Evolutionary conservation across 495 filamentous ascomycete species (phyloP).

Genomic region (Penicillium coprophilum): DNA sequence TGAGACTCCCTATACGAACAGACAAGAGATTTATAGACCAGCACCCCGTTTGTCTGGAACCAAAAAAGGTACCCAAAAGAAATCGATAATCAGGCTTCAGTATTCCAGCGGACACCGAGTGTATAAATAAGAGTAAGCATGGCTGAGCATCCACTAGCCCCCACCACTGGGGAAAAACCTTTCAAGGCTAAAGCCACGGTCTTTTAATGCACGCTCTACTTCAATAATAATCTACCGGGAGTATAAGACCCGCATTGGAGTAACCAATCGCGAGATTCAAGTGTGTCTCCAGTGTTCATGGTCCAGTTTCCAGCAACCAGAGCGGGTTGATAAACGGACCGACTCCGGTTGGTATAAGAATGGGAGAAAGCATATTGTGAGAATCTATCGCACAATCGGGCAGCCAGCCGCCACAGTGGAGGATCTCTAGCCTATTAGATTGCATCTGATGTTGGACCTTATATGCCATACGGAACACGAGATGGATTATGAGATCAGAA

Average conservation of each 20-base stretch:
- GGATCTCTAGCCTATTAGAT: background rate
- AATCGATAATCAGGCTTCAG: background rate
- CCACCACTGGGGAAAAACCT: constrained; percentile 11
- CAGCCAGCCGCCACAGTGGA: constrained; percentile 4
- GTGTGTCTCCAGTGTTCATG: background rate
- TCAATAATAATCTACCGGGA: constrained; percentile 3
- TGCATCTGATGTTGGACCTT: background rate
- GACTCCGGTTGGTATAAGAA: constrained; percentile 9
- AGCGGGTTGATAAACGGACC: constrained; percentile 6
- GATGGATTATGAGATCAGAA: constrained; percentile 14
- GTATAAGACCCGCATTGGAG: constrained; percentile 9
- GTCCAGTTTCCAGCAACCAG: background rate
- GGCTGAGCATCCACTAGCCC: constrained; percentile 11
- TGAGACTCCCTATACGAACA: background rate
- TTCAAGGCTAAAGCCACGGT: constrained; percentile 11
- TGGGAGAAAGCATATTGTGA: background rate
- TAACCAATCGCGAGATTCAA: constrained; percentile 11
- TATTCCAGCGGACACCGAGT: background rate
- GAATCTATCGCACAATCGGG: background rate
- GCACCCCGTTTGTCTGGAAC: background rate
- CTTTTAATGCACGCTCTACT: background rate
- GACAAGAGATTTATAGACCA: constrained; percentile 9
- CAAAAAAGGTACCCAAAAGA: constrained; percentile 5
- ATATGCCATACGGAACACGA: background rate
- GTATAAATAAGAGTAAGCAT: constrained; percentile 8